Evolutionary conservation across 2,329 filamentous ascomycete species (phyloP), one percentile per base, ranked within the genome.

Genomic region (Zopfia rhizophila): DNA sequence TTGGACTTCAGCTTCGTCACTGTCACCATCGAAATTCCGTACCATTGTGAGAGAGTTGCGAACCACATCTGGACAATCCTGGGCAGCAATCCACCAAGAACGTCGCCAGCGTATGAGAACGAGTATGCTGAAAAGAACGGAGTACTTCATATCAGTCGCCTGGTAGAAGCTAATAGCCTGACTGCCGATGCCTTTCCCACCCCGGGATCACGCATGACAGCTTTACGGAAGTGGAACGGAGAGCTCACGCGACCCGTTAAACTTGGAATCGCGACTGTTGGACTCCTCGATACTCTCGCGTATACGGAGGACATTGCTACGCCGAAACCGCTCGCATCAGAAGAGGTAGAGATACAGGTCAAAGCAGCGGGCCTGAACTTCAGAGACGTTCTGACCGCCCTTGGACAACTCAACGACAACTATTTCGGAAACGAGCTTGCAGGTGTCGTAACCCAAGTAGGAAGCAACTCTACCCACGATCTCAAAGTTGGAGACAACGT

Each of bases 351-450:
- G 18, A 22, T 37, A 5, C 7, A 8, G n/a, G 22, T 37, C 21
- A 12, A 33, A 17, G 30, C 30, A 16, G 17, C 21, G 17, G 30
- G 30, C 12, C 44, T 52, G 5, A 53, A 53, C 22, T 53, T 51
- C 32, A 22, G 28, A 11, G 50, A 53, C 24, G 25, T 51, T 12
- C 29, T 53, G 21, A 27, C 29, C 14, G 30, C 47, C 3, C 46
- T 53, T 30, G 70, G 70, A 5, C 65, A 72, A 31, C 29, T 72
- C 10, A 28, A 40, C 7, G 37, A 18, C 3, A 30, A 39, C 4
- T 11, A 29, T 11, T 3, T 58, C n/a, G 42, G 13, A 39, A 35
- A 14, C 19, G 48, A 51, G 27, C 43, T n/a, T 23, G 18, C 44
- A 3, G 55, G 55, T 12, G 19, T 46, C 10, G 37, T 58, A 11